Conservation (phyloP, 129 eudicot species). For the Flaveria bidentis region DNA sequence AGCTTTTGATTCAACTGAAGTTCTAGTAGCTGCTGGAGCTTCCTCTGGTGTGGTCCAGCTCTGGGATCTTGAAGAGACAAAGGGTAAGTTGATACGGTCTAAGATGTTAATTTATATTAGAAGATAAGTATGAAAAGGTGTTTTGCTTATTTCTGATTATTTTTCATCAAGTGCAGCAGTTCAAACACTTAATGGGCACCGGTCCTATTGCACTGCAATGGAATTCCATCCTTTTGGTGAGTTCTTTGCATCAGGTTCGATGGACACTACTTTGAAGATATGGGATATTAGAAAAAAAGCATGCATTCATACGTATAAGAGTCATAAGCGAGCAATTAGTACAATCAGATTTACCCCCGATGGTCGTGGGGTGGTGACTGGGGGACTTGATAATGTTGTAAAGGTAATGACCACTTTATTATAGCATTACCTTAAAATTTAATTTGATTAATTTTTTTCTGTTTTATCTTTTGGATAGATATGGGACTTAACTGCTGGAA, state of each 20-base stretch:
- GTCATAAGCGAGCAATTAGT: constrained; percentile 82
- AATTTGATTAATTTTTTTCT: background rate
- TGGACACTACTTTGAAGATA: constrained; percentile 79
- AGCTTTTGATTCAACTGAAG: constrained; percentile 82
- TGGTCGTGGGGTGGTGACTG: constrained; percentile 98
- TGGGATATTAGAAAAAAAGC: constrained; percentile 96
- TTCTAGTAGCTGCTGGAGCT: constrained; percentile 88
- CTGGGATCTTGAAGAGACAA: constrained; percentile 92
- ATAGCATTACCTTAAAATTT: background rate
- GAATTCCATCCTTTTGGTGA: constrained; percentile 98
- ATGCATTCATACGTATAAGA: constrained; percentile 91
- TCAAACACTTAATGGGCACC: constrained; percentile 80
- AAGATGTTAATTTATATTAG: background rate
- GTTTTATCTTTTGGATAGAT: constrained; percentile 46
- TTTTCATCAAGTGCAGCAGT: constrained; percentile 67
- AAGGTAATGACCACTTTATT: constrained; percentile 53
- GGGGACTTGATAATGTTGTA: constrained; percentile 87
- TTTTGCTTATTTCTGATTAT: constrained; percentile 21
- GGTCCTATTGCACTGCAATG: constrained; percentile 74
- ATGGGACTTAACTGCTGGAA: constrained; percentile 98
- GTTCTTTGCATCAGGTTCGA: constrained; percentile 95
- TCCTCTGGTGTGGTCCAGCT: constrained; percentile 78
- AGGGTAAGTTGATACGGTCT: constrained; percentile 49
- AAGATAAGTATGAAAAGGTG: constrained; percentile 25
- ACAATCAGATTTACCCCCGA: constrained; percentile 84